Percentiles rank a stretch among this genome's conserved stretches.
phyloP scores from a whole-genome alignment of 116 monocot genomes.

The Dioscorea cayenensis region DNA sequence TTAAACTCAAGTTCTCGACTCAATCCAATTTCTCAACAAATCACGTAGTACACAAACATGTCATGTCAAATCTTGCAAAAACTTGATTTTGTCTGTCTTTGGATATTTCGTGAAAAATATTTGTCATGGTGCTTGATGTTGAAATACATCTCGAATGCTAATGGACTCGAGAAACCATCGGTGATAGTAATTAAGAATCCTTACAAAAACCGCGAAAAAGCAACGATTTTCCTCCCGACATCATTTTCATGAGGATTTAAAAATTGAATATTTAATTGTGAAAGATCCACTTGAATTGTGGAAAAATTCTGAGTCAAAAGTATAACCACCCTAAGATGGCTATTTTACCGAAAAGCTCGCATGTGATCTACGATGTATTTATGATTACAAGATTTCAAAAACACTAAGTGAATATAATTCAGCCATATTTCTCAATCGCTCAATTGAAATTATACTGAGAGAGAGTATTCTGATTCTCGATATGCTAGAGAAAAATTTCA shows the following conservation, averaged over 20 bases:
- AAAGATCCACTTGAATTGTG: background rate
- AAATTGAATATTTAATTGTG: background rate
- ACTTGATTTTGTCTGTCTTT: background rate
- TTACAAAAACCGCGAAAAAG: background rate
- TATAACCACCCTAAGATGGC: background rate
- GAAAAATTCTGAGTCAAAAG: background rate
- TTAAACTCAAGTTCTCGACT: background rate
- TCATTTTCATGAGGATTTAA: background rate
- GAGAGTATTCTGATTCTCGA: background rate
- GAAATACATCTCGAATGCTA: no score
- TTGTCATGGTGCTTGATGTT: background rate
- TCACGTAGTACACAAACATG: background rate
- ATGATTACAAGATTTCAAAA: background rate
- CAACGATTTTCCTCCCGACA: background rate
- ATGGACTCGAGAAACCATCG: no score
- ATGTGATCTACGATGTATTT: no score
- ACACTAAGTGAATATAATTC: no score
- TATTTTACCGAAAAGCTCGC: no score
- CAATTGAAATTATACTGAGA: background rate
- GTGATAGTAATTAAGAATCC: no score
- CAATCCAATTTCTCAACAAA: background rate
- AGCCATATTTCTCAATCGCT: background rate
- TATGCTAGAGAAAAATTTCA: slow-evolving; percentile 2
- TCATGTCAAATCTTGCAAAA: background rate
- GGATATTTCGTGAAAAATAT: background rate